phyloP scores from a whole-genome alignment of 2,329 filamentous ascomycete genomes.

The Neoascochyta sp. region DNA sequence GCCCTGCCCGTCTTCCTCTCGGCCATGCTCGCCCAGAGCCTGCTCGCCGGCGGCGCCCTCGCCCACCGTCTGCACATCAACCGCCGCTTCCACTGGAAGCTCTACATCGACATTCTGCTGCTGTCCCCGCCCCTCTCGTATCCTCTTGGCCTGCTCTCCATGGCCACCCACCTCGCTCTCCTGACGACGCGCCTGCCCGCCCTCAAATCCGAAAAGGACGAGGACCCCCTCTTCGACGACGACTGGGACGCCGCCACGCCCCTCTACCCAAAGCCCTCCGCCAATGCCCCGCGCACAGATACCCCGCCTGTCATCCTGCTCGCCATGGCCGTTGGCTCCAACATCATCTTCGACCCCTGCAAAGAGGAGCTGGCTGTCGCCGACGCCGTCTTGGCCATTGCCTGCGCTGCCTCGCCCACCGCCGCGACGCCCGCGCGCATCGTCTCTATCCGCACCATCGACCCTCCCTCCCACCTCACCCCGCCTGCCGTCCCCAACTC shows the following conservation, averaged over 20 bases:
- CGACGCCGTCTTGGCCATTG: constrained; percentile 82
- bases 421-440: constrained; percentile 32
- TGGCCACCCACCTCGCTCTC: constrained; percentile 90
- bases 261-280: constrained; percentile 60
- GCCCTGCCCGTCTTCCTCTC: constrained; percentile 80
- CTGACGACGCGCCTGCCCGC: constrained; percentile 80
- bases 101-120: constrained; percentile 89
- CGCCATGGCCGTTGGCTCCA: constrained; percentile 79
- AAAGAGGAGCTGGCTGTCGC: constrained; percentile 91
- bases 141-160: constrained; percentile 83
- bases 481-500: constrained; percentile 47
- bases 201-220: constrained; percentile 83
- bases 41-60: constrained; percentile 67
- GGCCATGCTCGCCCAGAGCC: constrained; percentile 82
- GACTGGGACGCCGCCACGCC: constrained; percentile 85
- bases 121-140: constrained; percentile 93
- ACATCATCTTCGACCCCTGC: constrained; percentile 89
- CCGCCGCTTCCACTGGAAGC: constrained; percentile 87
- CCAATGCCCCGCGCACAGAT: constrained; percentile 22
- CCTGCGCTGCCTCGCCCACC: constrained; percentile 52
- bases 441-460: constrained; percentile 48
- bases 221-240: constrained; percentile 96
- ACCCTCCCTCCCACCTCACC: constrained; percentile 49
- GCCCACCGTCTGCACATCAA: constrained; percentile 79
- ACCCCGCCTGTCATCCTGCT: constrained; percentile 86